Evolutionary conservation across 345 rosid species (phyloP).

Genomic region (Bruguiera gymnorhiza): DNA sequence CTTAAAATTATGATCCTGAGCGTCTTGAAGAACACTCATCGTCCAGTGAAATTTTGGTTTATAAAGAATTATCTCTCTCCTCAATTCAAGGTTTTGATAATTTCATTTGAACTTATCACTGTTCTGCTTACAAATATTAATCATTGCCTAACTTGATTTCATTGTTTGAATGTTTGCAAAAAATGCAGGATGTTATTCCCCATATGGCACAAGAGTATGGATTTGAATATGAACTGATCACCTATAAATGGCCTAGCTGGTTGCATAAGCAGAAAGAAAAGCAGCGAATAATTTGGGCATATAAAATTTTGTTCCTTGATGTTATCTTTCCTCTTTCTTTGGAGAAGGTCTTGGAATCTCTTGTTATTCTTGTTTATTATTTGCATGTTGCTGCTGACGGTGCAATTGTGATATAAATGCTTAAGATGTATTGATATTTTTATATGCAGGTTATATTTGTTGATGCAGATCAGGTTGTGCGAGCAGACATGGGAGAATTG

Average conservation of each 20-base stretch:
- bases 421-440: constrained; percentile 13
- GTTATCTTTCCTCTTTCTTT: constrained; percentile 94
- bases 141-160: constrained; percentile 11
- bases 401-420: constrained; percentile 8
- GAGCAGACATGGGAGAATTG: constrained; percentile 97
- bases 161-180: constrained; percentile 15
- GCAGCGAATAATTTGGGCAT: constrained; percentile 98
- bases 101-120: constrained; percentile 8
- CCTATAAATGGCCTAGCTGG: constrained; percentile 99
- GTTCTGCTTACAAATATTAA: background rate
- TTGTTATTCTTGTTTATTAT: background rate
- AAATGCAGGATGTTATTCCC: constrained; percentile 87
- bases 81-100: constrained; percentile 71
- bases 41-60: constrained; percentile 98
- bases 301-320: constrained; percentile 93
- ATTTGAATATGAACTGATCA: constrained; percentile 84
- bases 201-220: constrained; percentile 93
- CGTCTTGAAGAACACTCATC: constrained; percentile 83
- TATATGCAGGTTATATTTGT: constrained; percentile 83
- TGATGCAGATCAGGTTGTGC: constrained; percentile 94
- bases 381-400: background rate
- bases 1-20: constrained; percentile 95
- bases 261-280: constrained; percentile 98
- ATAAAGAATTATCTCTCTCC: constrained; percentile 99
- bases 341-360: constrained; percentile 62